Percentiles rank a stretch among this genome's conserved stretches.
Conservation (phyloP, 23 red algal genomes). For the Cyanidioschyzon merolae region DNA sequence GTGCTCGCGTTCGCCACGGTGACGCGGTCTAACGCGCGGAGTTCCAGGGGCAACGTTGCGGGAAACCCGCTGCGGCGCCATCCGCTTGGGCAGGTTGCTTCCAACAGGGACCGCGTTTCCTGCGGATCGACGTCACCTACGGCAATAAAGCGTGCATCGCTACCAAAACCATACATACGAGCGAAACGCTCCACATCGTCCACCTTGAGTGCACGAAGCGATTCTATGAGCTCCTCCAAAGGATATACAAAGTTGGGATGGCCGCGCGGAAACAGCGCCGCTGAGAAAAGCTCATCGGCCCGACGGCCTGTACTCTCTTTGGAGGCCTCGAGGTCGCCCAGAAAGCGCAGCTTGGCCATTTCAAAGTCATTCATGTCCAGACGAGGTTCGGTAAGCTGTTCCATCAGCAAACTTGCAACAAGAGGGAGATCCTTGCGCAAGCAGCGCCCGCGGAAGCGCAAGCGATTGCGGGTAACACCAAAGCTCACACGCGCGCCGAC, state of each 20-base stretch:
- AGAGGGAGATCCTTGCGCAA: slow-evolving; percentile 6
- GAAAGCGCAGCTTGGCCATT: not conserved
- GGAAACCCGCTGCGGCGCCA: slow-evolving; percentile 14
- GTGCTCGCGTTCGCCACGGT: not conserved
- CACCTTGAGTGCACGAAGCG: not conserved
- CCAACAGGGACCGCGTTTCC: not conserved
- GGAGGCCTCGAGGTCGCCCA: slow-evolving; percentile 15
- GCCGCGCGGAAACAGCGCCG: slow-evolving; percentile 6
- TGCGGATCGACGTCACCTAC: slow-evolving; percentile 18
- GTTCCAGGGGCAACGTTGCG: not conserved
- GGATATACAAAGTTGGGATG: slow-evolving; percentile 15
- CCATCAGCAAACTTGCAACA: not conserved
- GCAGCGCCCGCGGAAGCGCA: slow-evolving; percentile 21
- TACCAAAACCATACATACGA: not conserved
- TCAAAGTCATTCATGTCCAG: slow-evolving; percentile 15
- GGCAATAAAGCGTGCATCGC: slow-evolving; percentile 10
- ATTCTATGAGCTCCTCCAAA: not conserved
- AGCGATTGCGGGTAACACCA: not conserved
- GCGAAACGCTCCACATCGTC: not conserved
- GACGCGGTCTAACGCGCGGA: not conserved
- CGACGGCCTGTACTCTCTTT: slow-evolving; percentile 22
- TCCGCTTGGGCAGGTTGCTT: not conserved
- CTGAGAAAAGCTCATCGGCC: slow-evolving; percentile 19
- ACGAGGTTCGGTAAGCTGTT: slow-evolving; percentile 16
- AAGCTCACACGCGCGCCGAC: slow-evolving; percentile 20